Evolutionary conservation across 2,329 filamentous ascomycete species (phyloP).

Genomic region (Claviceps maximensis): DNA sequence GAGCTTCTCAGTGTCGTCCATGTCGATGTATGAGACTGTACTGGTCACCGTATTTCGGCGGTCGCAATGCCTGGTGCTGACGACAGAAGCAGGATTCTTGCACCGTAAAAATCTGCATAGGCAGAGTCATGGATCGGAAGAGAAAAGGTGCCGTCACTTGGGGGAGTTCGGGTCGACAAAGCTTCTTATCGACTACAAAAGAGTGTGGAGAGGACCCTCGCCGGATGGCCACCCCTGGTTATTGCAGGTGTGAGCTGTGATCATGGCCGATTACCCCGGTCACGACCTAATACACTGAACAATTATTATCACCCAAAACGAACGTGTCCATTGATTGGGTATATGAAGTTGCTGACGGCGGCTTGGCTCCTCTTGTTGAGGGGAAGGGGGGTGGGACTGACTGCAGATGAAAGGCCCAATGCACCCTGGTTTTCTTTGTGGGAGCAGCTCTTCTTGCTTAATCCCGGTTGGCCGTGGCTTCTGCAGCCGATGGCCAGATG

Average conservation of each 20-base stretch:
- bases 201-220: background rate
- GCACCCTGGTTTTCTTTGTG: background rate
- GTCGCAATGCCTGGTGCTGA: slow-evolving; percentile 1
- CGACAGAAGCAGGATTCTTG: slow-evolving; percentile 7
- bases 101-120: background rate
- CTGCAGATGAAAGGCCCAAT: background rate
- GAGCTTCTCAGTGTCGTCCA: background rate
- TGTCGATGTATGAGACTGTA: background rate
- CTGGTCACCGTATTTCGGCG: background rate
- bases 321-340: background rate
- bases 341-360: background rate
- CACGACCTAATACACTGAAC: background rate
- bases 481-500: background rate
- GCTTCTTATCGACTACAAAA: slow-evolving; percentile 6
- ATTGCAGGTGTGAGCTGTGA: background rate
- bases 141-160: background rate
- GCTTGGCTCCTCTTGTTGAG: background rate
- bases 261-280: slow-evolving; percentile 1
- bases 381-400: background rate
- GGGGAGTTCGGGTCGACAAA: slow-evolving; percentile 8
- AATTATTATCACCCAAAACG: background rate
- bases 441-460: background rate
- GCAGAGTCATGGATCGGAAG: background rate
- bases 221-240: background rate
- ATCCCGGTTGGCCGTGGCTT: background rate